Evolutionary conservation across 1,139 yeast genomes (phyloP), one percentile per base, ranked within the genome.

Genomic region (Suhomyces guaymorum): DNA sequence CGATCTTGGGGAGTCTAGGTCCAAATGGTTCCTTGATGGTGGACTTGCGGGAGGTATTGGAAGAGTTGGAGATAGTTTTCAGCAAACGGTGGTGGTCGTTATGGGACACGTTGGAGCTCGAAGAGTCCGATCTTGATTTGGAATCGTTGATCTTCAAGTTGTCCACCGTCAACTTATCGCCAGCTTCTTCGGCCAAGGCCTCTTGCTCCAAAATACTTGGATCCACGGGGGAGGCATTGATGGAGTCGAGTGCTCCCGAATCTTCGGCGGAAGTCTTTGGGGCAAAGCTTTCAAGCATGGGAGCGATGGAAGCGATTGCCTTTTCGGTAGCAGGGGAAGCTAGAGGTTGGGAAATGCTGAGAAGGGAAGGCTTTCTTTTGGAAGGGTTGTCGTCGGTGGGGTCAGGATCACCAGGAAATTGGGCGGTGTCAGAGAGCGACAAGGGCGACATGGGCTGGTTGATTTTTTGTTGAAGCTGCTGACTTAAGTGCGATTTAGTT

Each of bases 291-390:
- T 82, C 85, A 30, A 84, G 59, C 59, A 83, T 82, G 2, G 94
- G 92, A 0, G 92, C 92, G 24, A 84, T 77, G 1, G 87, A 75
- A 3, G 86, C 90, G 64, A 83, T 80, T 4, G 92, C 90, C 44
- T 68, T 76, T 39, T 67, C 67, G 3, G 75, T 67, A 17, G 63
- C 66, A 2, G 64, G 69, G 2, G 59, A 48, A 3, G 58, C 48
- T 6, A 45, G 36, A 3, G 50, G 46, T 19, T 41, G 46, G 19
- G 24, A 9, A 16, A 14, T 31, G 22, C 26, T 14, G 14, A 34
- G 16, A 13, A 18, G 24, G 9, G 43, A 33, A 9, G 18, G 25
- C 15, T 26, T 22, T 22, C 33, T 21, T 15, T 18, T 26, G 16
- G 32, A 11, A 5, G 3, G 17, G 22, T 5, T 13, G 13, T 23